A percentile compares a stretch with the other conserved stretches of the same genome.
phyloP scores from a whole-genome alignment of 2,329 filamentous ascomycete species.

The Epichloe aotearoae region DNA sequence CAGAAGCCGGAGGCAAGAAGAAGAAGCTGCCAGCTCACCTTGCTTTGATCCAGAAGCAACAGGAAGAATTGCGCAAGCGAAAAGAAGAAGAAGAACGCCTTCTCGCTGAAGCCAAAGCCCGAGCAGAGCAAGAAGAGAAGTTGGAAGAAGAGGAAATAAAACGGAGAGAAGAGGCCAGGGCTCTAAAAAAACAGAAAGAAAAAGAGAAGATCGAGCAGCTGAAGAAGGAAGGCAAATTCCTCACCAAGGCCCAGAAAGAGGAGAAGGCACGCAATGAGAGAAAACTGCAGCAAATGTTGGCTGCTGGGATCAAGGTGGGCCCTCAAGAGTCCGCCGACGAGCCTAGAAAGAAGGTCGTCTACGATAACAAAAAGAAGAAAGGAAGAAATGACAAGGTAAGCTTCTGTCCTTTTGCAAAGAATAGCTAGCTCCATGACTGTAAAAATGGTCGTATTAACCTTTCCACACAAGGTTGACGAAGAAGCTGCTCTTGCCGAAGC shows the following conservation, averaged over 20 bases:
- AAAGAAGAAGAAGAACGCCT: conserved; percentile 53
- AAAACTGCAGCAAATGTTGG: conserved; percentile 76
- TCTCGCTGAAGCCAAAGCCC: conserved; percentile 50
- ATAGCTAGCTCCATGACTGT: neutral
- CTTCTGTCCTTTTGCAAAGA: neutral
- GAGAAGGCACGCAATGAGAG: conserved; percentile 67
- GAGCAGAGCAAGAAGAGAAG: conserved; percentile 52
- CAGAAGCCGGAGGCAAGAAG: conserved; percentile 52
- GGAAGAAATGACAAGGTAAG: conserved; percentile 44
- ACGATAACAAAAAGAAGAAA: conserved; percentile 72
- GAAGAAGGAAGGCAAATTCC: conserved; percentile 76
- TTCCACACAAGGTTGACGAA: conserved; percentile 48
- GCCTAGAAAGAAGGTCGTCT: conserved; percentile 64
- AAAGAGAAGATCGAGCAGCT: conserved; percentile 77
- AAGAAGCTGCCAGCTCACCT: conserved; percentile 80
- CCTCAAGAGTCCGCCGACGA: conserved; percentile 41
- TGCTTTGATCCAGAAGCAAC: conserved; percentile 64
- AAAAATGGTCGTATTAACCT: conserved; percentile 1
- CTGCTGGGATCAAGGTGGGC: conserved; percentile 60
- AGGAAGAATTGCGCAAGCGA: conserved; percentile 56
- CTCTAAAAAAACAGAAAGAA: conserved; percentile 71
- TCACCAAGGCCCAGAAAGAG: conserved; percentile 76
- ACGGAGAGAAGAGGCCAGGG: conserved; percentile 59
- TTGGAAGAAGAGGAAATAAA: conserved; percentile 53
- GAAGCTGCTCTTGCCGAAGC: conserved; percentile 68